phyloP scores from a whole-genome alignment of 768 basidiomycete species.

The Tylopilus subfusipes region DNA sequence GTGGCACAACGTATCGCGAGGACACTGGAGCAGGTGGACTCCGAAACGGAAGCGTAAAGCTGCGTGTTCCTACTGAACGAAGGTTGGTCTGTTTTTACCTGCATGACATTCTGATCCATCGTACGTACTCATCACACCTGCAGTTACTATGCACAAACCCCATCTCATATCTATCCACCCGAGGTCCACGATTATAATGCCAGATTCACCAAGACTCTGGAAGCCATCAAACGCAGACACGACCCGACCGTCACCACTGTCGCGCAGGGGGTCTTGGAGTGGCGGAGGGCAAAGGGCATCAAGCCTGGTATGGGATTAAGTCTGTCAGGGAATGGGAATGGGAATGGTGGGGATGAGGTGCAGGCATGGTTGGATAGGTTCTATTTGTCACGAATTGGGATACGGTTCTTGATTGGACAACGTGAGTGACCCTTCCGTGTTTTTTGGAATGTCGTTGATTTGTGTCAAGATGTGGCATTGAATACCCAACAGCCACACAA shows the following conservation, averaged over 20 bases:
- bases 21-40: slow-evolving; percentile 29
- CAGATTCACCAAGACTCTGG: slow-evolving; percentile 81
- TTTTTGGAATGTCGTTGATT: background rate
- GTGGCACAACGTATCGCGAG: slow-evolving; percentile 8
- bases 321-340: slow-evolving; percentile 41
- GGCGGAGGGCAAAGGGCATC: slow-evolving; percentile 63
- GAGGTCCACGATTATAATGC: slow-evolving; percentile 92
- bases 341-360: slow-evolving; percentile 77
- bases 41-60: slow-evolving; percentile 54
- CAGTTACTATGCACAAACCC: slow-evolving; percentile 85
- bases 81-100: slow-evolving; percentile 45
- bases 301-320: slow-evolving; percentile 29
- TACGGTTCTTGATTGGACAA: slow-evolving; percentile 95
- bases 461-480: slow-evolving; percentile 78
- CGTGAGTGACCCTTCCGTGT: slow-evolving; percentile 47
- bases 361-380: slow-evolving; percentile 97
- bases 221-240: slow-evolving; percentile 89
- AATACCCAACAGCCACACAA: slow-evolving; percentile 88
- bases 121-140: slow-evolving; percentile 1
- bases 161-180: slow-evolving; percentile 76
- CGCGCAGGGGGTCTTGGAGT: slow-evolving; percentile 93
- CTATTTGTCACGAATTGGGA: slow-evolving; percentile 93
- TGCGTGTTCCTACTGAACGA: slow-evolving; percentile 81
- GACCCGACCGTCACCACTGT: slow-evolving; percentile 98
- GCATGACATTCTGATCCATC: background rate